Base-by-base conservation (phyloP, 164 flowering plant species). In the Nymphaea colorata region DNA sequence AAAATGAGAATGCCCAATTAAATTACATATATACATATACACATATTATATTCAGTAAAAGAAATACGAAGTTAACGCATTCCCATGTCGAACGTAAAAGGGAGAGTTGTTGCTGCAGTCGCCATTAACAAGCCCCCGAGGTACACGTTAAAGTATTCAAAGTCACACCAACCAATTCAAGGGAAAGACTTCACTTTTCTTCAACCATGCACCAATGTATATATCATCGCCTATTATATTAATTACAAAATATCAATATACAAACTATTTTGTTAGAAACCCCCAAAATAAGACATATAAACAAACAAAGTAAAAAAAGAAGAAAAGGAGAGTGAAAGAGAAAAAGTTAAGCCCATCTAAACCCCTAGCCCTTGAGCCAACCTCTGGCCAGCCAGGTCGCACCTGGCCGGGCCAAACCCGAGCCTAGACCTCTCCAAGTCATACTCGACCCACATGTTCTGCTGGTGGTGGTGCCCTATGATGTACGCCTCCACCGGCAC, bases 401-500 rank as follows among this genome's bases (percentile, higher is more conserved):
- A 93, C 69, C 82, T 73, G 62, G 81, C 72, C 64, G 82, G 82
- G 0, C 85, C 93, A 6, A 93, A 76, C 18, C 96, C 96, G 4
- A 93, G 82, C 73, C 93, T 76, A 0, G 83, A 83, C 6, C 76
- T 81, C 14, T 53, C 80, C 59, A 90, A 68, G 75, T 93, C 98
- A 71, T 83, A 90, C 64, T 93, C 98, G 75, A 93, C 78, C 98
- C 98, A 93, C 82, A 84, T 59, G 72, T 93, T 83, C 59, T 86
- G 91, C 67, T 93, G 96, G 59, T 90, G 98, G 70, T 88, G 93
- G 70, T 93, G 86, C 5, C 96, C 98, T 14, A 93, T 87, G 17
- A 93, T 67, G 65, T 77, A 88, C 25, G 95, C 84, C 67, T 90
- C 98, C 0, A 78, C 61, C 0, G 89, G 90, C 64, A 88, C 65